phyloP scores from a whole-genome alignment of 2,329 filamentous ascomycete genomes.

The Fusarium buxicola region DNA sequence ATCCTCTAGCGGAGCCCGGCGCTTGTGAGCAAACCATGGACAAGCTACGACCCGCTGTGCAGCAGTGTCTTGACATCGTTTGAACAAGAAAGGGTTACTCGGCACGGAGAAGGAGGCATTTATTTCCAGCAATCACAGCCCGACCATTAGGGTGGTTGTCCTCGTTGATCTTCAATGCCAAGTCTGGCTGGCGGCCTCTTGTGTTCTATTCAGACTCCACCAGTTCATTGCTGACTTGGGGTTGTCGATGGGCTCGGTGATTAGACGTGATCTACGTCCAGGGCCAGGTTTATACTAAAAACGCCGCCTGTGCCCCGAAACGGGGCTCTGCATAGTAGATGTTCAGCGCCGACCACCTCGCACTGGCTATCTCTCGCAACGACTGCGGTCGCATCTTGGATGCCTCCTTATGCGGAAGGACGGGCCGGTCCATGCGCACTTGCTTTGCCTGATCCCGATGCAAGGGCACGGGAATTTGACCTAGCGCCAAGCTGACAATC shows the following conservation, averaged over 20 bases:
- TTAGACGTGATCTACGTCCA: constrained; percentile 25
- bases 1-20: constrained; percentile 26
- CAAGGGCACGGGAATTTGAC: not conserved
- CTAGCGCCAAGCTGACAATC: not conserved
- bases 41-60: constrained; percentile 22
- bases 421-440: constrained; percentile 12
- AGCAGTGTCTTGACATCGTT: constrained; percentile 7
- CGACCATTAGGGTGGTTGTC: not conserved
- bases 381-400: not conserved
- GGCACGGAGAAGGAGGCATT: not conserved
- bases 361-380: constrained; percentile 3
- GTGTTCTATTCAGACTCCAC: not conserved
- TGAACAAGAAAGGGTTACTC: not conserved
- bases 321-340: not conserved
- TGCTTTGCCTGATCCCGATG: not conserved
- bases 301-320: constrained; percentile 8
- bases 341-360: constrained; percentile 2
- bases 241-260: constrained; percentile 1
- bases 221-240: not conserved
- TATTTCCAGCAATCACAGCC: constrained; percentile 8
- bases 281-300: constrained; percentile 16
- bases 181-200: not conserved
- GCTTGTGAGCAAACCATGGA: constrained; percentile 6
- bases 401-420: constrained; percentile 4
- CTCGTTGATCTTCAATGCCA: not conserved